phyloP scores from a whole-genome alignment of 345 rosid genomes.

The Gossypioides kirkii region DNA sequence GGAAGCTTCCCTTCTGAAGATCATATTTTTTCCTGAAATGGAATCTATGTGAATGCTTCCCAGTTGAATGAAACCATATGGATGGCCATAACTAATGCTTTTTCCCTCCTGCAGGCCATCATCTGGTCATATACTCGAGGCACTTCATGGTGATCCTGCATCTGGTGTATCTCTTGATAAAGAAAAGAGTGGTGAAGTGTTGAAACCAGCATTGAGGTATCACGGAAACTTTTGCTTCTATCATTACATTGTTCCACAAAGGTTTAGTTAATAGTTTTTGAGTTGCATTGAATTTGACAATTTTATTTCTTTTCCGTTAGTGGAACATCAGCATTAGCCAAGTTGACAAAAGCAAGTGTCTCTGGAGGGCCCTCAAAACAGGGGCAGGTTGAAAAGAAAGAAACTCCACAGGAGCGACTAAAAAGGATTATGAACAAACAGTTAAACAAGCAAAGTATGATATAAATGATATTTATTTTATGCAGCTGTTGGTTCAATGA shows the following conservation, averaged over 20 bases:
- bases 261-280: not conserved
- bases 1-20: slow-evolving; percentile 57
- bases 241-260: not conserved
- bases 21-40: slow-evolving; percentile 28
- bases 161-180: slow-evolving; percentile 79
- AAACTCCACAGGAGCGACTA: slow-evolving; percentile 96
- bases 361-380: slow-evolving; percentile 58
- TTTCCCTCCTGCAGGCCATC: slow-evolving; percentile 74
- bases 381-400: slow-evolving; percentile 63
- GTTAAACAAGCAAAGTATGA: slow-evolving; percentile 82
- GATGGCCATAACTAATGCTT: slow-evolving; percentile 37
- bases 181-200: slow-evolving; percentile 47
- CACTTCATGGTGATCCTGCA: slow-evolving; percentile 95
- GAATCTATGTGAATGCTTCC: slow-evolving; percentile 21
- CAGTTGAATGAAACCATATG: slow-evolving; percentile 16
- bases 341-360: slow-evolving; percentile 58
- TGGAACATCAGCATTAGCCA: slow-evolving; percentile 64
- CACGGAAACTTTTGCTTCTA: not conserved
- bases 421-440: slow-evolving; percentile 96
- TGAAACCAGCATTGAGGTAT: slow-evolving; percentile 63
- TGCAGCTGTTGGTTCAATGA: not conserved
- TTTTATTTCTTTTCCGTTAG: slow-evolving; percentile 32
- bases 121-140: slow-evolving; percentile 83
- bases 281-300: not conserved
- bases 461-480: not conserved